These are phyloP conservation scores for Botrytis sinoallii DNA, from an alignment of 2,329 filamentous ascomycete species.

Conservation along the genomic window DNA sequence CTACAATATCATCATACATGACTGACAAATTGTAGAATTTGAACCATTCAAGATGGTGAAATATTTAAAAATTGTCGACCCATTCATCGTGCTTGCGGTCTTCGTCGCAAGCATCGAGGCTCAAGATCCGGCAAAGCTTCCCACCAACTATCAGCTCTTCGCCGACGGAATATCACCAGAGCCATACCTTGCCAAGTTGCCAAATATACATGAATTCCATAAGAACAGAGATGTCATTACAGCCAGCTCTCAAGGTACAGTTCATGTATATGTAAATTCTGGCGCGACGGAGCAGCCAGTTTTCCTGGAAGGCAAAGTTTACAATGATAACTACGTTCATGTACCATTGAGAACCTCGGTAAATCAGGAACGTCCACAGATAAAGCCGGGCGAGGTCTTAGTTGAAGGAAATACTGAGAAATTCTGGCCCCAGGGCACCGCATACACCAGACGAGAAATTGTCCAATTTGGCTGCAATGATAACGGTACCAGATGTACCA, in stretches of 20 bases:
- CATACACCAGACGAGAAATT: background rate
- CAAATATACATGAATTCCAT: background rate
- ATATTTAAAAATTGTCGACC: background rate
- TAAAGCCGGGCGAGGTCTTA: background rate
- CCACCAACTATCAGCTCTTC: background rate
- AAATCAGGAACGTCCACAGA: background rate
- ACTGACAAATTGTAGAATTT: background rate
- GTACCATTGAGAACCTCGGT: background rate
- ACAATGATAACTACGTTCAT: background rate
- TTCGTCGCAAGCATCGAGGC: background rate
- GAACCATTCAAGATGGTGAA: background rate
- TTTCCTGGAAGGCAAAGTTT: background rate
- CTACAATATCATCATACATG: background rate
- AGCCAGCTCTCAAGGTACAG: background rate
- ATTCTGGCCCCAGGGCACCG: background rate
- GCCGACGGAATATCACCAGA: background rate
- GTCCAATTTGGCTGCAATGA: background rate
- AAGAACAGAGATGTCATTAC: background rate
- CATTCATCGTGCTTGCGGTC: rapidly evolving
- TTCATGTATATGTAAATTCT: background rate
- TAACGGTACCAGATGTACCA: background rate
- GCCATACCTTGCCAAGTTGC: background rate
- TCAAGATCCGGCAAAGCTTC: background rate
- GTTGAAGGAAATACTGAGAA: background rate
- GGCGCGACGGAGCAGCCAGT: background rate